Evolutionary conservation across 345 rosid species (phyloP).

Genomic region (Salix purpurea): DNA sequence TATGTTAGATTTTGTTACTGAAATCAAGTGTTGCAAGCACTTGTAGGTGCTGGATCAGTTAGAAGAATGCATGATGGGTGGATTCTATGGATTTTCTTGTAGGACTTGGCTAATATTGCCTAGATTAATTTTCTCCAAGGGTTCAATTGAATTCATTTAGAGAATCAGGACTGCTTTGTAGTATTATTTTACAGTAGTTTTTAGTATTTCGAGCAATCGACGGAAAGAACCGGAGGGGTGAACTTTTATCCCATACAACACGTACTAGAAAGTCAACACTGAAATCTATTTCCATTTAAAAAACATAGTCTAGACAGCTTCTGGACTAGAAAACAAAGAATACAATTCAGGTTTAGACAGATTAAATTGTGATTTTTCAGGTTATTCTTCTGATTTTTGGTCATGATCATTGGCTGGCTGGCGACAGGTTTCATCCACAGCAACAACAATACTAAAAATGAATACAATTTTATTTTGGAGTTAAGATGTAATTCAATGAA

Average conservation of each 20-base stretch:
- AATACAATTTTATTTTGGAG: neutral
- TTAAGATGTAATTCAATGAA: neutral
- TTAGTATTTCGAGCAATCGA: too few relatives aligned
- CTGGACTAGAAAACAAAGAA: conserved; percentile 8
- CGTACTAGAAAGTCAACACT: neutral
- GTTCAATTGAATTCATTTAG: neutral
- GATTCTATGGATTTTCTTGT: too few relatives aligned
- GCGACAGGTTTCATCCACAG: neutral
- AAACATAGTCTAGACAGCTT: neutral
- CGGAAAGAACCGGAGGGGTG: neutral
- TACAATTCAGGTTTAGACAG: conserved; percentile 13
- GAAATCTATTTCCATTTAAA: neutral
- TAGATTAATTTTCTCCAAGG: neutral
- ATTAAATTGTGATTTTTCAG: conserved; percentile 11
- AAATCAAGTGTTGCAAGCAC: too few relatives aligned
- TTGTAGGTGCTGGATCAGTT: too few relatives aligned
- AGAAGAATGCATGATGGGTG: too few relatives aligned
- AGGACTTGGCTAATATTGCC: neutral
- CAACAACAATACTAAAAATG: neutral
- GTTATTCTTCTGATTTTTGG: conserved; percentile 17
- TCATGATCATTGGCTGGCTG: neutral
- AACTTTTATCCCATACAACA: neutral
- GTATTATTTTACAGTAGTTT: neutral
- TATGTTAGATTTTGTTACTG: too few relatives aligned
- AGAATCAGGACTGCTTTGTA: neutral